Evolutionary conservation across 2,329 filamentous ascomycete species (phyloP).

Genomic region (Juglanconis oblonga): DNA sequence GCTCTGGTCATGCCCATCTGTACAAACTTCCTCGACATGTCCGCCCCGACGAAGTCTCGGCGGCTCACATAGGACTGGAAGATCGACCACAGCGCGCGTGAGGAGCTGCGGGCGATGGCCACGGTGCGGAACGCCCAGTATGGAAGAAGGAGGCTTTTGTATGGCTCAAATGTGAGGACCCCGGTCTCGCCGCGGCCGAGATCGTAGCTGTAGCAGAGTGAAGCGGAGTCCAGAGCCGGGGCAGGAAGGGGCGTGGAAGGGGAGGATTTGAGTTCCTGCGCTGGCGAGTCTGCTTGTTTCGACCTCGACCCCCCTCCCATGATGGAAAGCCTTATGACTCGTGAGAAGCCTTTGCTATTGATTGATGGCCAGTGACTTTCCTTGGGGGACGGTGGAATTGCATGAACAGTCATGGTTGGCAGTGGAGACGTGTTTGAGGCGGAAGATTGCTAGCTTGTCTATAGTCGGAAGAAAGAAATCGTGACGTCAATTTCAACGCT

Average conservation of each 20-base stretch:
- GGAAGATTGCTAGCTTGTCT: neutral
- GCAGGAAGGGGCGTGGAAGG: slow-evolving; percentile 6
- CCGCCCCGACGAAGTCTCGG: slow-evolving; percentile 61
- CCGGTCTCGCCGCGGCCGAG: slow-evolving; percentile 60
- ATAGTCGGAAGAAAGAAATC: neutral
- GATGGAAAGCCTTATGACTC: neutral
- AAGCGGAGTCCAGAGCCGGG: slow-evolving; percentile 5
- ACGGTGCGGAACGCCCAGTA: slow-evolving; percentile 58
- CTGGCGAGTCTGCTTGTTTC: neutral
- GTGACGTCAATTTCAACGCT: neutral
- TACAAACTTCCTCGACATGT: slow-evolving; percentile 62
- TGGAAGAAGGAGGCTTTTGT: slow-evolving; percentile 58
- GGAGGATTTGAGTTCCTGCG: slow-evolving; percentile 2
- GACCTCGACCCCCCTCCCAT: neutral
- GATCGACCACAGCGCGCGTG: slow-evolving; percentile 42
- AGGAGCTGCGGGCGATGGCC: slow-evolving; percentile 48
- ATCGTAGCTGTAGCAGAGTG: slow-evolving; percentile 37
- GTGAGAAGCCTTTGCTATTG: too few species aligned
- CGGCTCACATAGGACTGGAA: slow-evolving; percentile 51
- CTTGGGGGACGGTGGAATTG: neutral
- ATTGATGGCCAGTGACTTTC: too few species aligned
- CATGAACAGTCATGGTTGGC: neutral
- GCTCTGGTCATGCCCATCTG: slow-evolving; percentile 66
- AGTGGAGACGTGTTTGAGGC: neutral
- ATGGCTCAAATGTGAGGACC: slow-evolving; percentile 61